These are phyloP conservation scores for Calonectria fujianensis DNA, from an alignment of 2,329 filamentous ascomycete species.

Conservation along the genomic window DNA sequence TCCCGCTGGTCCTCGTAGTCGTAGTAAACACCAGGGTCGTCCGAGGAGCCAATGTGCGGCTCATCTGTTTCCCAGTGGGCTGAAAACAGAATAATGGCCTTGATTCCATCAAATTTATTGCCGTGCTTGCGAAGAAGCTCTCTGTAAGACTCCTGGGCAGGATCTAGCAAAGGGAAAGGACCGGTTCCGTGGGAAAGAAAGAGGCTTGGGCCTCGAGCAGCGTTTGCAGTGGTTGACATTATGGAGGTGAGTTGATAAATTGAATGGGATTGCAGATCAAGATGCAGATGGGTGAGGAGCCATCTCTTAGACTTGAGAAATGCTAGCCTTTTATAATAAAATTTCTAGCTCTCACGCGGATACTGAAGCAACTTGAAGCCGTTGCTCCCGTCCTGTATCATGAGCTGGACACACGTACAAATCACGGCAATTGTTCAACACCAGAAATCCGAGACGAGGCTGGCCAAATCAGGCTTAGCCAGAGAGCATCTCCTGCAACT, in stretches of 20 bases:
- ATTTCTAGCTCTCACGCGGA: background rate
- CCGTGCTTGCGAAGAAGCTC: background rate
- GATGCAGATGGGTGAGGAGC: background rate
- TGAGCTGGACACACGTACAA: background rate
- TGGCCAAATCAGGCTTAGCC: background rate
- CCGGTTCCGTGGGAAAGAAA: constrained; percentile 8
- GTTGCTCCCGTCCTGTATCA: too few relatives aligned
- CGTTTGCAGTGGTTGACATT: background rate
- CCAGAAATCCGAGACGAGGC: background rate
- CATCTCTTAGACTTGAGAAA: background rate
- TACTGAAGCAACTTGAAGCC: background rate
- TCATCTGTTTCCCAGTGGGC: constrained; percentile 5
- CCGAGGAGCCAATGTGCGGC: background rate
- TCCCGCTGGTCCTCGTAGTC: constrained; percentile 4
- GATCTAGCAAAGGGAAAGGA: background rate
- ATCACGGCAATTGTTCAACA: background rate
- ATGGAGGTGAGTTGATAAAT: background rate
- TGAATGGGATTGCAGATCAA: too few relatives aligned
- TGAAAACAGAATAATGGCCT: constrained; percentile 3
- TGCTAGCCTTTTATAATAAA: background rate
- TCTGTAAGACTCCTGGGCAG: background rate
- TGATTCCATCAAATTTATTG: background rate
- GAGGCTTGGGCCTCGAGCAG: background rate
- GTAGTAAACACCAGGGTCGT: constrained; percentile 17
- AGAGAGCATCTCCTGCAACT: background rate